Evolutionary conservation across 139 green algal genomes (phyloP).

Genomic region (Chlamydomonas sp.): DNA sequence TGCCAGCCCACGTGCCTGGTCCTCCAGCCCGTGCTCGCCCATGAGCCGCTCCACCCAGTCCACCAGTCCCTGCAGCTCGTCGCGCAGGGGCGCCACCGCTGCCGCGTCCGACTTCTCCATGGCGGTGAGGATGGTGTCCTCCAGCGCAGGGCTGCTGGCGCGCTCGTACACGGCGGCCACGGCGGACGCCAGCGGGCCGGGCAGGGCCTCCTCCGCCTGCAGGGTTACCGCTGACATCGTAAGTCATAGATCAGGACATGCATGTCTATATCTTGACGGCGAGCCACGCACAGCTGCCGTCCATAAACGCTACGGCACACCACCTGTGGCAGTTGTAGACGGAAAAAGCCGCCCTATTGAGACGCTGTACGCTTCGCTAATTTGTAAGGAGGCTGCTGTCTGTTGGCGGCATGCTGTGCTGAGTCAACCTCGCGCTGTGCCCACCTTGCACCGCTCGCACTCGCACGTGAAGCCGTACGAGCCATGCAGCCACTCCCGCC

Average conservation of each 20-base stretch:
- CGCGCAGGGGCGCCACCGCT: not conserved
- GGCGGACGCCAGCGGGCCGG: not conserved
- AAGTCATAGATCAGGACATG: too few species aligned
- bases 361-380: not conserved
- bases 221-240: too few species aligned
- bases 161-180: slow-evolving; percentile 1
- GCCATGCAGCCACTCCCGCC: slow-evolving; percentile 14
- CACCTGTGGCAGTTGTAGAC: too few species aligned
- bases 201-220: slow-evolving; percentile 1
- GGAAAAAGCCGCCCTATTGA: not conserved
- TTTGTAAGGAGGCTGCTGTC: not conserved
- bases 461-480: slow-evolving; percentile 47
- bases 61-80: slow-evolving; percentile 6
- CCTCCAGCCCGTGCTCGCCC: not conserved
- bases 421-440: not conserved
- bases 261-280: too few species aligned
- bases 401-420: not conserved
- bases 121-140: not conserved
- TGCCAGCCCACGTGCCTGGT: slow-evolving; percentile 1
- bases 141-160: not conserved
- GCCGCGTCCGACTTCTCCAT: not conserved
- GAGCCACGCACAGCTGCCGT: too few species aligned
- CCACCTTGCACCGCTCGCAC: slow-evolving; percentile 39
- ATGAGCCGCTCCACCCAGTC: not conserved
- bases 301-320: too few species aligned